These are phyloP conservation scores for Ophiostoma himal-ulmi DNA, from an alignment of 2,329 filamentous ascomycete genomes.

Conservation along the genomic window DNA sequence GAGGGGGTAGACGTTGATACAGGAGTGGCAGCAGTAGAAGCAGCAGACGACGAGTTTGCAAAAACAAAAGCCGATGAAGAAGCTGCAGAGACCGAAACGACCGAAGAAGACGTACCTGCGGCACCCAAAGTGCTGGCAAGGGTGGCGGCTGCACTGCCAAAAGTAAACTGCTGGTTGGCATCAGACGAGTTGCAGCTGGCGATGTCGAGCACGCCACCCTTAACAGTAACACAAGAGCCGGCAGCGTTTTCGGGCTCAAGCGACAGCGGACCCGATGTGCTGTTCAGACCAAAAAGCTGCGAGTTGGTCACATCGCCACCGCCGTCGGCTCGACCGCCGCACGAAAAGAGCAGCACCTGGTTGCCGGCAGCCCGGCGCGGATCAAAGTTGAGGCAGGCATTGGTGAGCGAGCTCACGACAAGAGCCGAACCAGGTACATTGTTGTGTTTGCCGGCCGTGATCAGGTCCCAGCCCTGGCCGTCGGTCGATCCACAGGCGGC, in stretches of 20 bases:
- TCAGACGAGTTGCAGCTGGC: conserved; percentile 39
- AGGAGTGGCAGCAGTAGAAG: not conserved
- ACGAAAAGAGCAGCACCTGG: conserved; percentile 53
- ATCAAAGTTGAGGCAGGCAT: conserved; percentile 56
- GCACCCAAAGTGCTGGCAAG: not conserved
- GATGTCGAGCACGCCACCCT: conserved; percentile 40
- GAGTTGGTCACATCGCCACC: conserved; percentile 44
- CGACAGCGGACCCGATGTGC: conserved; percentile 38
- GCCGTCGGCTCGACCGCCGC: conserved; percentile 52
- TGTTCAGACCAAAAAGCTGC: conserved; percentile 47
- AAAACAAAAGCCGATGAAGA: not conserved
- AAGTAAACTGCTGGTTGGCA: conserved; percentile 40
- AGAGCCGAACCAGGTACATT: conserved; percentile 42
- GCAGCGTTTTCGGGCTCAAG: conserved; percentile 43
- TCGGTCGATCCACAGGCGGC: conserved; percentile 39
- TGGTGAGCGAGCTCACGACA: conserved; percentile 51
- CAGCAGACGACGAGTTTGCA: not conserved
- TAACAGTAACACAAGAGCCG: conserved; percentile 44
- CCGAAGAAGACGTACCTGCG: not conserved
- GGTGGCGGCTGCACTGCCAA: conserved; percentile 26
- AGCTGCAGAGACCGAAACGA: not conserved
- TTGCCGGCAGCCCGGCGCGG: conserved; percentile 45
- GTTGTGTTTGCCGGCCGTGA: conserved; percentile 48
- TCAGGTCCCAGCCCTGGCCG: conserved; percentile 44
- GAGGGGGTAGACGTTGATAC: not conserved